phyloP scores from a whole-genome alignment of 2,329 filamentous ascomycete species.

The Fusarium staphyleae region DNA sequence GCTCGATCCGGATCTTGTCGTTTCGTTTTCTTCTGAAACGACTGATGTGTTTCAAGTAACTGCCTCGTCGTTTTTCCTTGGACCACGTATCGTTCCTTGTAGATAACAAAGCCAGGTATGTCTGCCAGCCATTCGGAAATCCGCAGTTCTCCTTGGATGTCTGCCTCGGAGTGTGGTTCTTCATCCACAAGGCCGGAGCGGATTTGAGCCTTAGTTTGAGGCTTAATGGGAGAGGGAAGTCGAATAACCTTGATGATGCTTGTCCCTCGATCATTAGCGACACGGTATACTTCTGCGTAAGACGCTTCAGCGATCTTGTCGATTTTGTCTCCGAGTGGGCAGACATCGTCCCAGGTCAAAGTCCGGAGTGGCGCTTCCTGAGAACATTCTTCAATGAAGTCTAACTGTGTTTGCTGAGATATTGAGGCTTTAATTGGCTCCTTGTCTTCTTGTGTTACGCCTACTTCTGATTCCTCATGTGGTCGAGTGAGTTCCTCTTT shows the following conservation, averaged over 20 bases:
- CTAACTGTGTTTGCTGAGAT: constrained; percentile 12
- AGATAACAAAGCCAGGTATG: constrained; percentile 69
- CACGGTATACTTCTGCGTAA: constrained; percentile 70
- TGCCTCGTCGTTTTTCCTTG: constrained; percentile 61
- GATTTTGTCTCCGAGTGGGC: constrained; percentile 59
- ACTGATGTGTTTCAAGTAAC: constrained; percentile 66
- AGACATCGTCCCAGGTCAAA: constrained; percentile 65
- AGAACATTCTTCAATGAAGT: constrained; percentile 26
- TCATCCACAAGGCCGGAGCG: constrained; percentile 64
- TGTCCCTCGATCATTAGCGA: constrained; percentile 64
- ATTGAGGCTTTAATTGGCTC: constrained; percentile 5
- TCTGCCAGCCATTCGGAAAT: constrained; percentile 71
- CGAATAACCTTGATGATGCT: constrained; percentile 72
- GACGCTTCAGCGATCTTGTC: constrained; percentile 72
- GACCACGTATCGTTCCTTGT: constrained; percentile 69
- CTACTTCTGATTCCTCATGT: constrained; percentile 6
- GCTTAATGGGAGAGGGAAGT: constrained; percentile 63
- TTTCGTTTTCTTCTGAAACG: constrained; percentile 62
- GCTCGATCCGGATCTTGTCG: constrained; percentile 62
- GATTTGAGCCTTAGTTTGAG: constrained; percentile 64
- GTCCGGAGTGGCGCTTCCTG: constrained; percentile 48
- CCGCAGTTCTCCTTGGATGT: constrained; percentile 64
- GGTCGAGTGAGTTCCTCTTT: constrained; percentile 1
- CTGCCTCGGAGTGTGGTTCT: constrained; percentile 61
- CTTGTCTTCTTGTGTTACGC: not conserved